A percentile compares a stretch with the other conserved stretches of the same genome.
Conservation (phyloP, 1,284 basidiomycete genomes). For the Cutaneotrichosporon mucoides region DNA sequence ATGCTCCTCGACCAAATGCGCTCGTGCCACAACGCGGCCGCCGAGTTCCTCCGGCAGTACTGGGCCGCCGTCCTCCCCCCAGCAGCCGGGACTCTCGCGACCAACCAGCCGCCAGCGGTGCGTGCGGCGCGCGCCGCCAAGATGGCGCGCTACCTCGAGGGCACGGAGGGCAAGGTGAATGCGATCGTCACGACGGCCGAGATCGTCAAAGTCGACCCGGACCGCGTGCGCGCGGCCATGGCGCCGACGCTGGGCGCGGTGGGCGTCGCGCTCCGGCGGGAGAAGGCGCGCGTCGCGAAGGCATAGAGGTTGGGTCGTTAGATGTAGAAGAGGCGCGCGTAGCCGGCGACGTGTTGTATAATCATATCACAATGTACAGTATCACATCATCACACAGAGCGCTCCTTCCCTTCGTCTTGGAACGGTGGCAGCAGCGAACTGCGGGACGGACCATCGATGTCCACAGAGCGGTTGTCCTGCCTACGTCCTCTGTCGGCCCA, state of each 20-base stretch:
- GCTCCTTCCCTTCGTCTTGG: too few species aligned
- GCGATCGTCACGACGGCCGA: slow-evolving; percentile 65
- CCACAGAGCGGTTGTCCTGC: too few species aligned
- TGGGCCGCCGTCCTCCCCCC: slow-evolving; percentile 86
- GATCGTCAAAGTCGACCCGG: slow-evolving; percentile 60
- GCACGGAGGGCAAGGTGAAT: slow-evolving; percentile 73
- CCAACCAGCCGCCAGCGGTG: slow-evolving; percentile 44
- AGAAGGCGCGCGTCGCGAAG: slow-evolving; percentile 2
- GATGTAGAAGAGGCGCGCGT: too few species aligned
- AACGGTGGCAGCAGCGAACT: too few species aligned
- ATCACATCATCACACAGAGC: too few species aligned
- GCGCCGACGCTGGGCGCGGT: slow-evolving; percentile 73
- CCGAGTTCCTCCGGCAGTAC: slow-evolving; percentile 93
- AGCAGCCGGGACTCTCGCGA: slow-evolving; percentile 53
- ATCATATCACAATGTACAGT: too few species aligned
- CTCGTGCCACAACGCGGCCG: slow-evolving; percentile 84
- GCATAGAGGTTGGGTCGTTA: background rate
- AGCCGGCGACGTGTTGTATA: too few species aligned
- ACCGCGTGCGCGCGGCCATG: slow-evolving; percentile 66
- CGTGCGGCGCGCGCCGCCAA: slow-evolving; percentile 70
- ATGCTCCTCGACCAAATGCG: slow-evolving; percentile 72
- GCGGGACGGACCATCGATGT: too few species aligned
- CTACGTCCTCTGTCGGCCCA: too few species aligned
- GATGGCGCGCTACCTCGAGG: slow-evolving; percentile 75
- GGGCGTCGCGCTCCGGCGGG: slow-evolving; percentile 59